Conservation (phyloP, 495 filamentous ascomycete species). For the Penicillium riverlandense region DNA sequence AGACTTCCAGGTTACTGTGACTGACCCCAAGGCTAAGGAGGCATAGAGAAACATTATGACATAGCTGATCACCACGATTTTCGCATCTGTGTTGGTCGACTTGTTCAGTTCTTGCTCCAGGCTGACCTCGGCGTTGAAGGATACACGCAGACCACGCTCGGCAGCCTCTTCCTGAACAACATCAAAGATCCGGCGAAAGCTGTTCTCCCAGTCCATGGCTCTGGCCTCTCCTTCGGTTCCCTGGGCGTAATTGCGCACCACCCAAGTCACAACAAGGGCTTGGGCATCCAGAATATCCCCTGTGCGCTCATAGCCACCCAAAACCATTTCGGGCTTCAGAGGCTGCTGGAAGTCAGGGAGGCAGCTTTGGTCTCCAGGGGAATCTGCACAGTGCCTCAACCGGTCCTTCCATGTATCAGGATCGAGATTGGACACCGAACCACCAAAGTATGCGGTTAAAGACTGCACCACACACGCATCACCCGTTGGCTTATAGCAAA, state of each 20-base stretch:
- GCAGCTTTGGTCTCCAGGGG: slow-evolving; percentile 64
- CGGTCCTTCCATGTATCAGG: slow-evolving; percentile 60
- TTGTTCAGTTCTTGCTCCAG: slow-evolving; percentile 91
- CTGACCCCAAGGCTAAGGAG: slow-evolving; percentile 83
- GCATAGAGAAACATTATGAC: slow-evolving; percentile 98
- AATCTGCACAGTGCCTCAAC: slow-evolving; percentile 62
- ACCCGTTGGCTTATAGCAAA: slow-evolving; percentile 91
- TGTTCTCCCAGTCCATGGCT: slow-evolving; percentile 85
- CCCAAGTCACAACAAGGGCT: slow-evolving; percentile 89
- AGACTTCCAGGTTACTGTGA: slow-evolving; percentile 65
- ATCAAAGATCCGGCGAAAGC: slow-evolving; percentile 61
- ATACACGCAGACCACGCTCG: slow-evolving; percentile 72
- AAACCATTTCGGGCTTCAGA: slow-evolving; percentile 71
- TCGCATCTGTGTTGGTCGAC: slow-evolving; percentile 94
- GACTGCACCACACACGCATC: slow-evolving; percentile 90
- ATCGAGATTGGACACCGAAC: slow-evolving; percentile 54
- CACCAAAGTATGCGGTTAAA: slow-evolving; percentile 75
- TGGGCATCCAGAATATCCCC: slow-evolving; percentile 63
- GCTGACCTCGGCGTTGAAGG: slow-evolving; percentile 90
- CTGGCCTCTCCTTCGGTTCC: slow-evolving; percentile 57
- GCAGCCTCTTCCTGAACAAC: slow-evolving; percentile 73
- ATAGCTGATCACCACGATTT: slow-evolving; percentile 95
- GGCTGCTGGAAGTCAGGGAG: slow-evolving; percentile 83
- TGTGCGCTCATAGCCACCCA: slow-evolving; percentile 69
- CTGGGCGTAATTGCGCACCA: slow-evolving; percentile 82